A percentile compares a stretch with the other conserved stretches of the same genome.
These are phyloP conservation scores for Rhizopogon vinicolor DNA, from an alignment of 768 basidiomycete species.

Conservation along the genomic window DNA sequence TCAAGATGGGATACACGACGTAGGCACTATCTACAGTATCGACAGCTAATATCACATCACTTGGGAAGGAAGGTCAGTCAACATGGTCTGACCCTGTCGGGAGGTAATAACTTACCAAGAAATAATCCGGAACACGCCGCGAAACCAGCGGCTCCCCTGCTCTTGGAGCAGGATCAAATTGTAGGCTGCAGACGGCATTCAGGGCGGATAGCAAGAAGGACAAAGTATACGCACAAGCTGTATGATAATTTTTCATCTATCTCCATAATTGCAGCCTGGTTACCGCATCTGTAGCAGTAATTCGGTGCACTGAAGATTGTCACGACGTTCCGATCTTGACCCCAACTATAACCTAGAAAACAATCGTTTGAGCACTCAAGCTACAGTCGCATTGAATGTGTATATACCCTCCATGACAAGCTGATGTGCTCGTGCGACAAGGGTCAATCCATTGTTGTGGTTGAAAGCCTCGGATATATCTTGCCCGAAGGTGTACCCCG, in stretches of 20 bases:
- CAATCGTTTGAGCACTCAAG: slow-evolving; percentile 5
- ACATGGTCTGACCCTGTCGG: not conserved
- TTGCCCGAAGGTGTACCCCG: slow-evolving; percentile 98
- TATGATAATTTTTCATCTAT: slow-evolving; percentile 98
- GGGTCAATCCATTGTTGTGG: slow-evolving; percentile 96
- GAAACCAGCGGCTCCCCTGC: slow-evolving; percentile 98
- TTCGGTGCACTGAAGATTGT: slow-evolving; percentile 99
- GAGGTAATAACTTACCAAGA: slow-evolving; percentile 57
- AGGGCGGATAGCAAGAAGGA: not conserved
- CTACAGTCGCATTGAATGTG: not conserved
- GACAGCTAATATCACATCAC: slow-evolving; percentile 12
- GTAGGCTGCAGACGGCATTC: slow-evolving; percentile 58
- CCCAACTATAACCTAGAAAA: slow-evolving; percentile 83
- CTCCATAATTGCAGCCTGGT: slow-evolving; percentile 99
- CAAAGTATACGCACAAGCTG: slow-evolving; percentile 62
- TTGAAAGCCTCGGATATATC: slow-evolving; percentile 99
- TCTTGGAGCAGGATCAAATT: slow-evolving; percentile 99
- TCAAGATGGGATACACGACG: slow-evolving; percentile 17
- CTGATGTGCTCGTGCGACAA: slow-evolving; percentile 93
- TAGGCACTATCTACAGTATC: slow-evolving; percentile 20
- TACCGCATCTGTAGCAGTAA: slow-evolving; percentile 99
- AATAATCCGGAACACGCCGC: slow-evolving; percentile 91
- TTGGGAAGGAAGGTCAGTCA: slow-evolving; percentile 5
- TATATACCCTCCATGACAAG: slow-evolving; percentile 92
- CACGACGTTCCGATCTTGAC: slow-evolving; percentile 98